Conservation (phyloP, 139 green algal species). For the Trebouxia sp. region DNA sequence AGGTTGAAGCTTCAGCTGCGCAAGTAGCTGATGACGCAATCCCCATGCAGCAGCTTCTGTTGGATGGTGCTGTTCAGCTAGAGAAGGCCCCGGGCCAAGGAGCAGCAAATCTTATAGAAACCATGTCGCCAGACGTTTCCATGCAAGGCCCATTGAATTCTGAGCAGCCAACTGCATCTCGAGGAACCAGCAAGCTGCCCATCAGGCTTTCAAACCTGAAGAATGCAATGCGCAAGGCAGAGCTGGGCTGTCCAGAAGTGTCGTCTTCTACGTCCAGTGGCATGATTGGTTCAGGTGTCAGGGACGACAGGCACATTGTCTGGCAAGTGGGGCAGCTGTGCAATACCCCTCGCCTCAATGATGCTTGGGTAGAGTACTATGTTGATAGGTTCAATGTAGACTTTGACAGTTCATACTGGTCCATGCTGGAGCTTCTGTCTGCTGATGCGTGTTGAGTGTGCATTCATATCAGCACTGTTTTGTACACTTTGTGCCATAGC, state of each 20-base stretch:
- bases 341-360: not conserved
- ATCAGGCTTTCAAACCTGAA: conserved; percentile 15
- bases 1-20: not conserved
- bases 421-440: not conserved
- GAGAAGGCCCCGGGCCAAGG: not conserved
- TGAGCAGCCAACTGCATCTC: not conserved
- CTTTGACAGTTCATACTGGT: conserved; percentile 1
- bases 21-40: not conserved
- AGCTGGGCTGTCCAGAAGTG: not conserved
- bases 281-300: not conserved
- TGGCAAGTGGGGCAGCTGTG: conserved; percentile 5
- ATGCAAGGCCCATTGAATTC: not conserved
- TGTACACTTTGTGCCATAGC: too few species aligned
- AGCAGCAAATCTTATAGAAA: not conserved
- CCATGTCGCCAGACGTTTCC: not conserved
- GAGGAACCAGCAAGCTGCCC: not conserved
- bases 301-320: not conserved
- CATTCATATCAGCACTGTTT: too few species aligned
- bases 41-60: not conserved
- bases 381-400: not conserved
- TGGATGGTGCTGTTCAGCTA: not conserved
- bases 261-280: not conserved
- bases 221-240: conserved; percentile 19
- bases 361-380: conserved; percentile 7
- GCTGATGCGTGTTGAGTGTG: too few species aligned